Base-by-base conservation (phyloP, 768 basidiomycete genomes). In the Suillus paluster region DNA sequence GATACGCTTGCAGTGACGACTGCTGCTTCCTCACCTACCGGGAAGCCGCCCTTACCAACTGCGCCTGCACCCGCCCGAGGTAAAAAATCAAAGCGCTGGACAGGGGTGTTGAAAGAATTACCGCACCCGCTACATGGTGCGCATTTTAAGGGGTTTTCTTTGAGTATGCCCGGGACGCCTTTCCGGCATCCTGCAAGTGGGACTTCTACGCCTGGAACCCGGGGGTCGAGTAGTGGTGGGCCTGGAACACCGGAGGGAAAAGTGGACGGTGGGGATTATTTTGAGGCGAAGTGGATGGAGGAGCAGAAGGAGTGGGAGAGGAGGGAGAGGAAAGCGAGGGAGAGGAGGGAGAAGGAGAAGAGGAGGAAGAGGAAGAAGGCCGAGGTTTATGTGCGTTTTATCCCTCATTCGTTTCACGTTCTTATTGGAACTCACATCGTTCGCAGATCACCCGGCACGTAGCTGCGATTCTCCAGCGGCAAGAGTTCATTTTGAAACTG, bases 401-500 rank as follows among this genome's bases (percentile, higher is more conserved):
- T 48, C 39, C 44, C 59, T 23, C 58, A 33, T 44, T 41, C 33
- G n/a, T 42, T 27, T 25, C 55, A 36, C 39, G 52, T 19, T 30
- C 10, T 25, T 52, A 17, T 44, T 39, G 6, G 30, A 30, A 30
- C 30, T 30, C 30, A 30, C 6, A 30, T 30, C 30, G 30, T 3
- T 30, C 30, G 30, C 30, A 30, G 91, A 92, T 92, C 63, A 92
- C 91, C 25, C 87, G 87, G 58, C 92, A 95, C 66, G 89, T 94
- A 33, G 92, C 92, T 2, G 88, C 89, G 61, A 89, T 94, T 61
- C 83, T 93, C 34, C 85, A 86, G 66, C 82, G 94, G 38, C 92
- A 96, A 70, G 89, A 90, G 60, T 95, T 95, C 76, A 82, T 95
- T 55, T 77, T 94, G 73, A 94, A 94, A 79, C 84, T 95, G 33